Percentiles rank a stretch among this genome's conserved stretches.
Conservation (phyloP, 164 flowering plant genomes). For the Taxillus chinensis region DNA sequence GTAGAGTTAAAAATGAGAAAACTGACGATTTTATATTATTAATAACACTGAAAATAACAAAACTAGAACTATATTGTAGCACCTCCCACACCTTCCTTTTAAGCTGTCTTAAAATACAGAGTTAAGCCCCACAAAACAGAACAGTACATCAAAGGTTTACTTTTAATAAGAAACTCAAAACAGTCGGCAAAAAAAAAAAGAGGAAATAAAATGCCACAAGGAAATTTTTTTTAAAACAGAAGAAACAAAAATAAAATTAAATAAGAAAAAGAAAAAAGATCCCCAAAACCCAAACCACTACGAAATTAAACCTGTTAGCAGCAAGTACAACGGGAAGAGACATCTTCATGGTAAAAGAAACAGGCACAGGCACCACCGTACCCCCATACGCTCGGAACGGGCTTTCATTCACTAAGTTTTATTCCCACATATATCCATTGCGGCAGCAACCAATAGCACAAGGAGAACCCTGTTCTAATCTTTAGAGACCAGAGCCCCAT, state of each 20-base stretch:
- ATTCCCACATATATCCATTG: neutral
- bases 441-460: neutral
- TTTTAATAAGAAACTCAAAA: neutral
- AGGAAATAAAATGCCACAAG: neutral
- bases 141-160: neutral
- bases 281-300: neutral
- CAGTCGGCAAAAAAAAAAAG: neutral
- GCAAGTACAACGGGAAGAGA: neutral
- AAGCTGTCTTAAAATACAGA: neutral
- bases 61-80: neutral
- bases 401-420: too few relatives aligned
- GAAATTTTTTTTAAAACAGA: neutral
- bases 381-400: too few relatives aligned
- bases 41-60: neutral
- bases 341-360: too few relatives aligned
- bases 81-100: neutral
- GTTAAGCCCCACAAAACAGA: neutral
- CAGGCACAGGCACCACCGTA: too few relatives aligned
- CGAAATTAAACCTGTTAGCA: neutral
- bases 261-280: neutral
- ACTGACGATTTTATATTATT: too few relatives aligned
- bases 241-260: neutral
- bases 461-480: neutral
- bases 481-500: slow-evolving; percentile 7
- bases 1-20: too few relatives aligned